Evolutionary conservation across 2,329 filamentous ascomycete species (phyloP).

Genomic region (Aspergillus brunneoviolaceus): DNA sequence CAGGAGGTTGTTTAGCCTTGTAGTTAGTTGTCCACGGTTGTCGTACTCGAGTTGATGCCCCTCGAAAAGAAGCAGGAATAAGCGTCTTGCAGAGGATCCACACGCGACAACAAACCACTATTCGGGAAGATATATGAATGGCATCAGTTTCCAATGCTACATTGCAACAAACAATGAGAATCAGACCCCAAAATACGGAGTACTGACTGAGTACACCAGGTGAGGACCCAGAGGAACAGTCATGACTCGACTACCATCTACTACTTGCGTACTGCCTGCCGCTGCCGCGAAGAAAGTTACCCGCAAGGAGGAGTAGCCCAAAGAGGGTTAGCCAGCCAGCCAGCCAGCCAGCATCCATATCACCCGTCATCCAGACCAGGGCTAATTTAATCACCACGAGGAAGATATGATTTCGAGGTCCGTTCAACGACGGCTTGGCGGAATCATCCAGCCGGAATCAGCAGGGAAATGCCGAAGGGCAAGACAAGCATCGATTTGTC

Average conservation of each 20-base stretch:
- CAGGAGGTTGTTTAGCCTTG: no score
- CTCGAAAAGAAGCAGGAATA: background rate
- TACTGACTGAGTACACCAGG: no score
- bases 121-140: background rate
- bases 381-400: conserved; percentile 13
- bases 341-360: no score
- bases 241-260: no score
- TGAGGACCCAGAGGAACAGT: no score
- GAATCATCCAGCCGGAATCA: conserved; percentile 4
- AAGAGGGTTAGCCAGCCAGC: background rate
- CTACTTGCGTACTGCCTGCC: no score
- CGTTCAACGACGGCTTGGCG: conserved; percentile 5
- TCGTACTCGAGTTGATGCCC: background rate
- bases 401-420: conserved; percentile 3
- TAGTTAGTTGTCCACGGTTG: background rate
- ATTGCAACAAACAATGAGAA: no score
- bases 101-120: no score
- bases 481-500: background rate
- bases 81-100: background rate
- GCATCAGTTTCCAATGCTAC: background rate
- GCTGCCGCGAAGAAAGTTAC: no score
- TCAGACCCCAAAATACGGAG: no score
- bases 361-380: background rate
- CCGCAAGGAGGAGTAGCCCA: background rate
- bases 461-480: background rate